Conservation (phyloP, 345 rosid species). For the Eucalyptus albens region DNA sequence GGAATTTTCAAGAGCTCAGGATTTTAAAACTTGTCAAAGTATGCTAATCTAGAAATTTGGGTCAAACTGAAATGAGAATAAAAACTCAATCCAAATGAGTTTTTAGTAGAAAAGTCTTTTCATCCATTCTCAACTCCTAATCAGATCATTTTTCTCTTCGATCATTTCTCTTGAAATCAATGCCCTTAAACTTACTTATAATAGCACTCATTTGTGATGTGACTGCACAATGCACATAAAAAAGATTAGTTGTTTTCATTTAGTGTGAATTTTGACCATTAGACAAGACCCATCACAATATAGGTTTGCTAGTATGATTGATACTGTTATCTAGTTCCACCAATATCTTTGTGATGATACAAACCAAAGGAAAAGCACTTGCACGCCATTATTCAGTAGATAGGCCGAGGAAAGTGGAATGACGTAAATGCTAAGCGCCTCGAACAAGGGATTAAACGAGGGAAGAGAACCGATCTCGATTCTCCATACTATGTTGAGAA, state of each 20-base stretch:
- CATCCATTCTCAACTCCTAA: too few species aligned
- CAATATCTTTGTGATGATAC: neutral
- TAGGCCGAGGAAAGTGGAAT: neutral
- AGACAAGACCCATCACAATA: neutral
- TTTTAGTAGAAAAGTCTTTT: too few species aligned
- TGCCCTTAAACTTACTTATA: neutral
- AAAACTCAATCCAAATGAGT: neutral
- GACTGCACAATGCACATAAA: neutral
- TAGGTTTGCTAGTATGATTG: neutral
- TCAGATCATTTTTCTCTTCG: too few species aligned
- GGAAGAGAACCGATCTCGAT: neutral
- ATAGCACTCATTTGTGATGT: neutral
- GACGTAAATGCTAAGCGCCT: neutral
- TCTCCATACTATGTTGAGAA: neutral
- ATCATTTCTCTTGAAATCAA: neutral
- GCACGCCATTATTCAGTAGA: neutral
- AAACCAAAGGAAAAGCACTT: neutral
- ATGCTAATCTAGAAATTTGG: neutral
- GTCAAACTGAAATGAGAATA: neutral
- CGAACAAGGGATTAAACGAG: neutral
- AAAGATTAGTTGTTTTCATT: neutral
- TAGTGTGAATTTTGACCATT: neutral
- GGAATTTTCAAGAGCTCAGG: neutral
- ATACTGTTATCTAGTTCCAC: neutral
- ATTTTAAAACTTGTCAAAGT: neutral